A percentile compares a stretch with the other conserved stretches of the same genome.
phyloP scores from a whole-genome alignment of 2,329 filamentous ascomycete genomes.

The Gnomoniopsis sp. region DNA sequence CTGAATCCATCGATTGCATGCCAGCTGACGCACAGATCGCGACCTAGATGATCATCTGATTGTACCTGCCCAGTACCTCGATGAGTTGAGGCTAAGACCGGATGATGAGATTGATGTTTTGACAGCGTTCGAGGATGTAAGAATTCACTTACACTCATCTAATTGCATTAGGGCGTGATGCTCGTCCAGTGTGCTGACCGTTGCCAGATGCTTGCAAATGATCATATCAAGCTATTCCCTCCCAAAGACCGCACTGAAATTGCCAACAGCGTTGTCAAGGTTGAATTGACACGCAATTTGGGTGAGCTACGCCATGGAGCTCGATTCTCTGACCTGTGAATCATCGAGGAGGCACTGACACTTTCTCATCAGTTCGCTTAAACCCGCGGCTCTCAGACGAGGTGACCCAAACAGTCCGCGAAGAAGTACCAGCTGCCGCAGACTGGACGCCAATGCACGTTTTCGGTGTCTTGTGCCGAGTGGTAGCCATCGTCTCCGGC shows the following conservation, averaged over 20 bases:
- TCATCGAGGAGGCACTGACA: neutral
- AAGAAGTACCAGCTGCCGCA: neutral
- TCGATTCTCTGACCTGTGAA: accelerated
- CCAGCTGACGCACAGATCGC: neutral
- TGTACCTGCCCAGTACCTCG: constrained; percentile 24
- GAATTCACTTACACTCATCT: neutral
- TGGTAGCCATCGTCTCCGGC: constrained; percentile 37
- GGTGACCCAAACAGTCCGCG: constrained; percentile 4
- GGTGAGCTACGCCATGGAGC: neutral
- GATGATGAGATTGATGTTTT: constrained; percentile 28
- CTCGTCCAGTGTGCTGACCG: neutral
- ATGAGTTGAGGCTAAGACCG: constrained; percentile 26
- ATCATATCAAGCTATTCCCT: constrained; percentile 12
- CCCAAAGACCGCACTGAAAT: constrained; percentile 10
- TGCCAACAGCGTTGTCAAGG: constrained; percentile 8
- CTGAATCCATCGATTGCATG: neutral
- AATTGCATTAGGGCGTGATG: neutral
- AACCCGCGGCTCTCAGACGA: constrained; percentile 7
- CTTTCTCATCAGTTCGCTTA: neutral
- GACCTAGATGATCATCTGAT: constrained; percentile 27
- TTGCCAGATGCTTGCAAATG: constrained; percentile 4
- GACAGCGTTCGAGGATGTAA: constrained; percentile 19
- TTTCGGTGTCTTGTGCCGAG: constrained; percentile 32
- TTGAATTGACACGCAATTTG: constrained; percentile 6
- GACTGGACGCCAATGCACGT: constrained; percentile 26